A percentile compares a stretch with the other conserved stretches of the same genome.
phyloP scores from a whole-genome alignment of 2,329 filamentous ascomycete species.

The Cercospora janseana region DNA sequence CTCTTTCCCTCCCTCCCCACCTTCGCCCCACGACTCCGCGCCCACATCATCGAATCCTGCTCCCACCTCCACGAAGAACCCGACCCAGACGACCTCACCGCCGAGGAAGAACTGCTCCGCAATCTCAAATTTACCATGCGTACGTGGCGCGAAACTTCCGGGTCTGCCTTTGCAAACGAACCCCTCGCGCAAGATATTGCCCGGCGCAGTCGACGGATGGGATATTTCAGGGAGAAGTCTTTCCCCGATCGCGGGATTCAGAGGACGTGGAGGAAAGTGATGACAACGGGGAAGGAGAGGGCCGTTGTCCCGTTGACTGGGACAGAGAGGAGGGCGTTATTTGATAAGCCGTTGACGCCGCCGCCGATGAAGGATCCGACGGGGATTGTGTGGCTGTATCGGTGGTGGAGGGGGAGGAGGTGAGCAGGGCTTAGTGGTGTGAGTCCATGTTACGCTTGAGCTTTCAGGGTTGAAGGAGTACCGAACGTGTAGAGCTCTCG shows the following conservation, averaged over 20 bases:
- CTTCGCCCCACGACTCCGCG: neutral
- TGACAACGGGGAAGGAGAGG: neutral
- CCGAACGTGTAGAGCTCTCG: too few species aligned
- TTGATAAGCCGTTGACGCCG: conserved; percentile 1
- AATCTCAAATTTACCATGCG: neutral
- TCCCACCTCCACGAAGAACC: neutral
- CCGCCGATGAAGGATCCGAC: neutral
- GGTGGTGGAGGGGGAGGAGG: neutral
- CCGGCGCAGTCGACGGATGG: neutral
- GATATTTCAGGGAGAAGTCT: neutral
- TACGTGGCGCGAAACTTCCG: neutral
- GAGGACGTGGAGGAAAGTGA: neutral
- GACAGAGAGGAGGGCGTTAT: neutral
- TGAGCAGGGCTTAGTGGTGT: neutral
- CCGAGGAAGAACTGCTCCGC: neutral
- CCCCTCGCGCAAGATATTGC: conserved; percentile 1
- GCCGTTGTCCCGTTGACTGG: neutral
- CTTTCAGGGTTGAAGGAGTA: too few species aligned
- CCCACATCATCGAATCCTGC: conserved; percentile 1
- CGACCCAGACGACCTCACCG: neutral
- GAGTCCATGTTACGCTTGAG: too few species aligned
- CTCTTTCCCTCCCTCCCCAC: neutral
- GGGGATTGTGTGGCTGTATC: conserved; percentile 2
- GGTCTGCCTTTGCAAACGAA: neutral
- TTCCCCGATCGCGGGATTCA: neutral